Conservation (phyloP, 1,284 basidiomycete species). For the Erythrobasidium hasegawianum region DNA sequence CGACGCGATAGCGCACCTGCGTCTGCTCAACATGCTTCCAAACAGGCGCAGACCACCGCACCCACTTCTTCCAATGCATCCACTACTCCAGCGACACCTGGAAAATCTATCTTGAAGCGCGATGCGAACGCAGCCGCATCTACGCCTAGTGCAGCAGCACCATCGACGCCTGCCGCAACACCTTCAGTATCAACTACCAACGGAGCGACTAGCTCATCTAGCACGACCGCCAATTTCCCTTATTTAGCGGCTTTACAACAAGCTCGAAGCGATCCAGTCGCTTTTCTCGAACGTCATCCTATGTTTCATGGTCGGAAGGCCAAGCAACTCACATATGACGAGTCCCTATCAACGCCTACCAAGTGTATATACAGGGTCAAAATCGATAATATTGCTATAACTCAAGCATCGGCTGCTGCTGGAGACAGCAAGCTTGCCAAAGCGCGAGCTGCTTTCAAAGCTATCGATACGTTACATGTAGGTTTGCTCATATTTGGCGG, state of each 20-base stretch:
- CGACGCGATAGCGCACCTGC: background rate
- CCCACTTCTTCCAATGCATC: background rate
- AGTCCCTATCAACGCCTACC: constrained; percentile 13
- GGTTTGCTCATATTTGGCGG: too few relatives aligned
- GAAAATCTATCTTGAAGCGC: constrained; percentile 16
- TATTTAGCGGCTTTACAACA: constrained; percentile 19
- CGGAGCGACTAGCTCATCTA: background rate
- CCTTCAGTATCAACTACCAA: background rate
- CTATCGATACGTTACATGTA: constrained; percentile 28
- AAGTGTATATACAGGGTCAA: constrained; percentile 22
- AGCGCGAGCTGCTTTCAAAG: constrained; percentile 32
- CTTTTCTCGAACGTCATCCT: constrained; percentile 17
- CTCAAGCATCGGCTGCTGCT: constrained; percentile 20
- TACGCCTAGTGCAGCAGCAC: background rate
- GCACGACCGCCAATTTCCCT: background rate
- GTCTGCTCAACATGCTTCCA: background rate
- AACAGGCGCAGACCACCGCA: background rate
- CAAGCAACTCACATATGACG: constrained; percentile 16
- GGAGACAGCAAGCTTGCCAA: constrained; percentile 31
- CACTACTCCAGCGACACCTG: background rate
- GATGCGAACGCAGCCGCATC: background rate
- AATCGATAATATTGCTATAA: constrained; percentile 14
- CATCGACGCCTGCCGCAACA: background rate
- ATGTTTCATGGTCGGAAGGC: constrained; percentile 14
- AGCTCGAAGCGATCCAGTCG: constrained; percentile 26